Evolutionary conservation across 805 yeast species (phyloP), one percentile per base, ranked within the genome.

Genomic region (Debaryomyces maramus): DNA sequence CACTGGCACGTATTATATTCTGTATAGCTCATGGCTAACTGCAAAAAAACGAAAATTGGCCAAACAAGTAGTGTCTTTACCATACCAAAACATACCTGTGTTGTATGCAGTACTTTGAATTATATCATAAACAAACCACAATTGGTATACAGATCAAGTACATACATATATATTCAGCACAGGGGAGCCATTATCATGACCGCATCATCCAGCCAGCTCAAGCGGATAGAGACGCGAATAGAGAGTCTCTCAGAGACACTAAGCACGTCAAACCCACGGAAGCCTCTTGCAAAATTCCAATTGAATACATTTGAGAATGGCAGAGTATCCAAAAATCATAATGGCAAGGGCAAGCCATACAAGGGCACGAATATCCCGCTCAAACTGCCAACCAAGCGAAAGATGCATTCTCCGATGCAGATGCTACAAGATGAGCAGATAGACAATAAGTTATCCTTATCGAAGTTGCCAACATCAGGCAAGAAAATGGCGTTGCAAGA

Each of bases 401-500:
- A 18, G 18, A 28, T 20, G 6, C 22, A 18, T n/a, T 32, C 34
- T 5, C 14, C 27, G 8, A 11, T 29, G 3, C 27, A n/a, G 6
- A 5, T 10, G 16, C n/a, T 24, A 9, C 27, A 24, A 24, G 11
- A 8, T 5, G 28, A 24, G 9, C 28, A 15, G 6, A 24, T 24
- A 15, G 28, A 24, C 13, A 4, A 13, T 6, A 33, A 33, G 17
- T 20, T 15, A 11, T 21, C 16, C 11, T 22, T 22, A 14, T n/a
- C 11, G 14, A 17, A 32, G 14, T 19, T 32, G 24, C 32, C 32
- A 14, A n/a, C 28, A 10, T 27, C 21, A 11, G 17, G 27, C 26
- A 33, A 17, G 16, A 13, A 19, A 8, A 23, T 48, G 38, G 50
- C 73, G 0, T 60, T 81, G 16, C 63, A 69, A 20, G 93, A 87